phyloP scores from a whole-genome alignment of 1,139 yeast genomes.

The Ashbya aceris region DNA sequence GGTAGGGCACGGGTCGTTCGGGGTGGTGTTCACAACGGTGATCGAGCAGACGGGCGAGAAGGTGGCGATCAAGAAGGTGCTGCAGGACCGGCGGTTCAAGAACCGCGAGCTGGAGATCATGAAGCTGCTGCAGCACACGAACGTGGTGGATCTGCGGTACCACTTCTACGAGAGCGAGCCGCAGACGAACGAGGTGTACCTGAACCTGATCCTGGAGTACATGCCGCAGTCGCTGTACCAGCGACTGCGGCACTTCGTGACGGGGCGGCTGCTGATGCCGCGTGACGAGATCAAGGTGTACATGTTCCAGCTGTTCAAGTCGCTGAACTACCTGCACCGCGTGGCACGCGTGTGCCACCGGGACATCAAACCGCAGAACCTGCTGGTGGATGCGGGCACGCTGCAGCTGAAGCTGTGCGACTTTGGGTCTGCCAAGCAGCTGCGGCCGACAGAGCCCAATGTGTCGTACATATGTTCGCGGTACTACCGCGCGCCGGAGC shows the following conservation, averaged over 20 bases:
- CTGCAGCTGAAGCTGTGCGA: constrained; percentile 89
- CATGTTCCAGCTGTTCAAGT: constrained; percentile 85
- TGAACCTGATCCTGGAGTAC: constrained; percentile 81
- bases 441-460: constrained; percentile 84
- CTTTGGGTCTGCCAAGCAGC: constrained; percentile 95
- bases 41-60: constrained; percentile 64
- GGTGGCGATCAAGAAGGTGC: constrained; percentile 89
- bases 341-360: constrained; percentile 85
- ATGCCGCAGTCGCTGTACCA: constrained; percentile 93
- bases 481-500: constrained; percentile 91
- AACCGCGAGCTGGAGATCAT: constrained; percentile 93
- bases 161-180: constrained; percentile 67
- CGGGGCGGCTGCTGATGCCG: constrained; percentile 73
- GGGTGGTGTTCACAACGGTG: constrained; percentile 86
- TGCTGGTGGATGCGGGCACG: constrained; percentile 74
- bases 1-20: constrained; percentile 97
- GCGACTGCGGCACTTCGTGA: constrained; percentile 77
- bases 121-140: constrained; percentile 75
- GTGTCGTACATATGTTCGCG: constrained; percentile 95
- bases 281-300: constrained; percentile 78
- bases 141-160: constrained; percentile 80
- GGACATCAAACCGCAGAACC: constrained; percentile 93
- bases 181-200: constrained; percentile 47
- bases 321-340: constrained; percentile 84
- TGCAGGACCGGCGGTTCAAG: constrained; percentile 92